phyloP scores from a whole-genome alignment of 495 filamentous ascomycete species.

The Daldinia grandis region DNA sequence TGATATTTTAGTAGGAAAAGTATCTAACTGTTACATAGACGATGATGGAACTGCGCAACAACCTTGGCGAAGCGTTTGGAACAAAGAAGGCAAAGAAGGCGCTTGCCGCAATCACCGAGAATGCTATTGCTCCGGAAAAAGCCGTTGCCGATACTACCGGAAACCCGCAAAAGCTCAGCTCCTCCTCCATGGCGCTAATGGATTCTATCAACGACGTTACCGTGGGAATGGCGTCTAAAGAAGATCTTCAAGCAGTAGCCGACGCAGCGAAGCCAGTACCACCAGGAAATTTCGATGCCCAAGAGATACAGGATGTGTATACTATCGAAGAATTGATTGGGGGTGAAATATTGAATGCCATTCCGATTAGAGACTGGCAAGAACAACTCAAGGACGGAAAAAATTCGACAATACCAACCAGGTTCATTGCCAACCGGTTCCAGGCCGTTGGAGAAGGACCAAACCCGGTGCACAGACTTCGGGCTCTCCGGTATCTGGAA shows the following conservation, averaged over 20 bases:
- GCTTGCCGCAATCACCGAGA: conserved; percentile 76
- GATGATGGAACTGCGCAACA: conserved; percentile 66
- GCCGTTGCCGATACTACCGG: conserved; percentile 47
- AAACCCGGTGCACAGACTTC: conserved; percentile 65
- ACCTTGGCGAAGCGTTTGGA: conserved; percentile 88
- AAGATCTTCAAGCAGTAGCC: conserved; percentile 70
- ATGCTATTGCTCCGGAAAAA: conserved; percentile 68
- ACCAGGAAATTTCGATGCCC: conserved; percentile 73
- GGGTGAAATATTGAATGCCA: conserved; percentile 62
- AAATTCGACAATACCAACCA: conserved; percentile 64
- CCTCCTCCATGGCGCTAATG: conserved; percentile 69
- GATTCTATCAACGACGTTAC: conserved; percentile 67
- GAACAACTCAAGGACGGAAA: conserved; percentile 67
- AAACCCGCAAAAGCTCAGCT: conserved; percentile 59
- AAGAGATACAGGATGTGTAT: conserved; percentile 84
- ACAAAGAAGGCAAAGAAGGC: conserved; percentile 93
- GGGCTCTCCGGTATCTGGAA: conserved; percentile 71
- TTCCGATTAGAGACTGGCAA: conserved; percentile 79
- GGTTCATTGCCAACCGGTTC: conserved; percentile 73
- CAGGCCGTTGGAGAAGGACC: conserved; percentile 62
- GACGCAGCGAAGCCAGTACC: conserved; percentile 82
- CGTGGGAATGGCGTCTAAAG: conserved; percentile 63
- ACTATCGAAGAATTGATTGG: conserved; percentile 72
- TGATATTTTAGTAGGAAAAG: background rate
- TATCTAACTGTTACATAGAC: conserved; percentile 54